Evolutionary conservation across 306 rosid genomes (phyloP).

Genomic region (Castanospermum australe): DNA sequence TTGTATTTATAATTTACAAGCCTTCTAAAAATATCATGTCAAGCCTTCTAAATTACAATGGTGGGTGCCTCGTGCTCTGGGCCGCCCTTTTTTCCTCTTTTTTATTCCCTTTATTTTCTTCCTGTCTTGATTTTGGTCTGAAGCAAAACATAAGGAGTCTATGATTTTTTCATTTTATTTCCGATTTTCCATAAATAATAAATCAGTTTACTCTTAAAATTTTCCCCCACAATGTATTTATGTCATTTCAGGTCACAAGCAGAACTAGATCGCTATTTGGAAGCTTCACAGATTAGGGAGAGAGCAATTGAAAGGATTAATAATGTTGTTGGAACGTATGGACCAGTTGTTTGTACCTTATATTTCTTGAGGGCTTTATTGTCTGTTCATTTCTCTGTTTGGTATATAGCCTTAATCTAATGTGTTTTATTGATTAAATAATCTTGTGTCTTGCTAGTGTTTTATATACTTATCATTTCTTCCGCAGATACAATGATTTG

Average conservation of each 20-base stretch:
- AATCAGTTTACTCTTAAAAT: constrained; percentile 30
- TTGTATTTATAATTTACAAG: background rate
- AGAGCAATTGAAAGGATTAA: constrained; percentile 85
- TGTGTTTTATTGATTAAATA: constrained; percentile 14
- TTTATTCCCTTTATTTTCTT: background rate
- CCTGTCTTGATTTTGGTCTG: background rate
- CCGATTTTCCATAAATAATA: background rate
- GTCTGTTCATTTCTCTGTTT: constrained; percentile 13
- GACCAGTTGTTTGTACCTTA: constrained; percentile 24
- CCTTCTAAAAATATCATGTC: background rate
- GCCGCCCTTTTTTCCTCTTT: background rate
- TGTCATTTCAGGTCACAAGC: constrained; percentile 83
- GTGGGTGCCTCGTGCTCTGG: no score
- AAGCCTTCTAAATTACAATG: no score
- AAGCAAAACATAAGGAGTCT: background rate
- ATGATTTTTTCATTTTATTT: background rate
- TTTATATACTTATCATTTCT: constrained; percentile 7
- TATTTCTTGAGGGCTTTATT: constrained; percentile 24
- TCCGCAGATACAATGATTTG: constrained; percentile 80
- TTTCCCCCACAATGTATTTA: constrained; percentile 28
- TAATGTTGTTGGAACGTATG: constrained; percentile 95
- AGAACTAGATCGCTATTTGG: constrained; percentile 91
- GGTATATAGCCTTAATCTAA: background rate
- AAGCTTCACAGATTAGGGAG: constrained; percentile 92
- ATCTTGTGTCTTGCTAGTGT: constrained; percentile 1